Conservation (phyloP, 2,329 filamentous ascomycete species). For the Phyllosticta citriasiana region DNA sequence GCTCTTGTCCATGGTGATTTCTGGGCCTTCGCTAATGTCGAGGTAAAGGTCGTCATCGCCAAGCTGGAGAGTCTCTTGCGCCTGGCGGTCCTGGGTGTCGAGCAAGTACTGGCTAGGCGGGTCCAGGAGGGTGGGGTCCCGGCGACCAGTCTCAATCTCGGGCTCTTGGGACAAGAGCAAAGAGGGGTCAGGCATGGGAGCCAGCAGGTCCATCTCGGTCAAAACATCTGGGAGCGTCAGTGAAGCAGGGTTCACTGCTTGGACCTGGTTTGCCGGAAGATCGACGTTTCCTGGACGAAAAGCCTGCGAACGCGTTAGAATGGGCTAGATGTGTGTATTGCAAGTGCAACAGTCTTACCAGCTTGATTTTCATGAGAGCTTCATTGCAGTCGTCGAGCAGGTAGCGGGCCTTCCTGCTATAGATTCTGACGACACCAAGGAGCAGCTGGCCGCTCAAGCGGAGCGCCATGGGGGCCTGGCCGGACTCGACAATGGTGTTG, state of each 20-base stretch:
- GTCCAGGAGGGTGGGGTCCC: slow-evolving; percentile 39
- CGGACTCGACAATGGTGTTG: slow-evolving; percentile 84
- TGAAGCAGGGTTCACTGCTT: slow-evolving; percentile 72
- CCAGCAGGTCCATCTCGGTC: slow-evolving; percentile 84
- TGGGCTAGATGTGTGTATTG: not conserved
- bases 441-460: slow-evolving; percentile 89
- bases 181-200: slow-evolving; percentile 66
- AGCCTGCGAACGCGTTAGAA: slow-evolving; percentile 46
- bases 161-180: slow-evolving; percentile 69
- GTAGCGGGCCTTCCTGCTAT: slow-evolving; percentile 94
- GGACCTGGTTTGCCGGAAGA: slow-evolving; percentile 66
- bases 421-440: slow-evolving; percentile 92
- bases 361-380: slow-evolving; percentile 94
- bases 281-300: slow-evolving; percentile 97
- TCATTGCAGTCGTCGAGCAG: slow-evolving; percentile 96
- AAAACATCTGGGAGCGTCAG: slow-evolving; percentile 86
- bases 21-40: slow-evolving; percentile 49
- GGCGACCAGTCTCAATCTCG: slow-evolving; percentile 38
- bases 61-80: slow-evolving; percentile 31
- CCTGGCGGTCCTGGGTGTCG: slow-evolving; percentile 15
- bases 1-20: slow-evolving; percentile 40
- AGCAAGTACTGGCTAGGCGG: slow-evolving; percentile 13
- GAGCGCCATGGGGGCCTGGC: slow-evolving; percentile 88
- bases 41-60: slow-evolving; percentile 50
- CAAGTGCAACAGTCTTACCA: slow-evolving; percentile 49